These are phyloP conservation scores for Sanghuangporus baumii DNA, from an alignment of 1,284 basidiomycete species.

Conservation along the genomic window DNA sequence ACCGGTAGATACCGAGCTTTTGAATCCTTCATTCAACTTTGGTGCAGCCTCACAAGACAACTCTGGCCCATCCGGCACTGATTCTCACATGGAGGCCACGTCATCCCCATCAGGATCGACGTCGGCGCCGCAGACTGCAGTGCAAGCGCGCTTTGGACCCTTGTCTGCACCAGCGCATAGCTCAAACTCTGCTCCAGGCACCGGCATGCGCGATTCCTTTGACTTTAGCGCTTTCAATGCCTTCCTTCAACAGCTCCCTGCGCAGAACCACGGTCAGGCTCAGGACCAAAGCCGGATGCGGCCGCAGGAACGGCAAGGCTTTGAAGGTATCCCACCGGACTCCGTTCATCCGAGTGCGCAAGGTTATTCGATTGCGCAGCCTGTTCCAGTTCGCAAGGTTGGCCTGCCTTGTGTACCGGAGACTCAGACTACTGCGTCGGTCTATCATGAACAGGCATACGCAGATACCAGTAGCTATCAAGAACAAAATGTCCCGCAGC, in stretches of 20 bases:
- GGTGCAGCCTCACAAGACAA: constrained; percentile 22
- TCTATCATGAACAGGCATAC: background rate
- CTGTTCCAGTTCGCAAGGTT: constrained; percentile 9
- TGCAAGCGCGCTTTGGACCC: background rate
- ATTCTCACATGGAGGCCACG: background rate
- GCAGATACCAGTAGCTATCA: background rate
- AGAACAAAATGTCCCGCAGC: background rate
- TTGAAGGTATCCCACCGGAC: background rate
- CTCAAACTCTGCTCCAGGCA: constrained; percentile 2
- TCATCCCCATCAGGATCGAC: background rate
- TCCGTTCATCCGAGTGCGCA: background rate
- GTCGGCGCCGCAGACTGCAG: background rate
- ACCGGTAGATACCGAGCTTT: constrained; percentile 45
- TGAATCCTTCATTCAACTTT: constrained; percentile 40
- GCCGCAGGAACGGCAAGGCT: background rate
- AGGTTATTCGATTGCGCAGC: constrained; percentile 4
- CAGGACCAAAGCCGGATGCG: background rate
- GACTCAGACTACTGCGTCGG: background rate
- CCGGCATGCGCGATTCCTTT: constrained; percentile 13
- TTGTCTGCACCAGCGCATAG: background rate
- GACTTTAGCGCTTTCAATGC: constrained; percentile 13
- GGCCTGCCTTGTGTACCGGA: constrained; percentile 8
- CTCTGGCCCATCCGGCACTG: background rate
- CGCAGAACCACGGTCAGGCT: background rate
- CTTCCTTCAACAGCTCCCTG: background rate